phyloP scores from a whole-genome alignment of 208 protist species.

The Trypanosomatidae sp. region DNA sequence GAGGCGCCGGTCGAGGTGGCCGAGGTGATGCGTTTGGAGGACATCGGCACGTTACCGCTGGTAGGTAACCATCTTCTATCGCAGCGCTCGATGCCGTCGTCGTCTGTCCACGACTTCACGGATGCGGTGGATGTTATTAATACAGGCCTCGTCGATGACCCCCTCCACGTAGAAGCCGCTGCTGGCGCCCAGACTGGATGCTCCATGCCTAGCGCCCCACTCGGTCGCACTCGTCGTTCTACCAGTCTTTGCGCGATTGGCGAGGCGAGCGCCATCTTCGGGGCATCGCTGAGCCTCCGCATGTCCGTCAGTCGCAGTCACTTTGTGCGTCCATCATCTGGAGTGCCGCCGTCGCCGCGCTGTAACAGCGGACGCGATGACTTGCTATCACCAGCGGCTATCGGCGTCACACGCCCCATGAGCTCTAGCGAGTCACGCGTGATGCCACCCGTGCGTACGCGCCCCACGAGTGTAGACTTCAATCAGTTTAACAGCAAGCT shows the following conservation, averaged over 20 bases:
- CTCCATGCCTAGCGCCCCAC: not conserved
- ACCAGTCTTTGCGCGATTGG: slow-evolving; percentile 19
- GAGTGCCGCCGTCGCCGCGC: slow-evolving; percentile 31
- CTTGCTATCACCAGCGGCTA: slow-evolving; percentile 20
- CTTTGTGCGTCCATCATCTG: slow-evolving; percentile 40
- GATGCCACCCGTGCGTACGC: slow-evolving; percentile 26
- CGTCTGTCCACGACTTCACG: not conserved
- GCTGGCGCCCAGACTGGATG: slow-evolving; percentile 1
- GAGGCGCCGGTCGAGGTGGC: slow-evolving; percentile 17
- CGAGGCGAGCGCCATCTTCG: slow-evolving; percentile 27
- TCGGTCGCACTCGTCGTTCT: slow-evolving; percentile 20
- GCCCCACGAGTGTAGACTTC: slow-evolving; percentile 71
- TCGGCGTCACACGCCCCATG: slow-evolving; percentile 17
- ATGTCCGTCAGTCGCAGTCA: slow-evolving; percentile 47
- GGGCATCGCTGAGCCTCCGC: slow-evolving; percentile 20
- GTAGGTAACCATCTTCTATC: not conserved
- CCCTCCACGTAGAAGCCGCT: not conserved
- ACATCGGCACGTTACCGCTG: slow-evolving; percentile 8
- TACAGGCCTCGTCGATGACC: not conserved
- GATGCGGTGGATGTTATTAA: slow-evolving; percentile 7
- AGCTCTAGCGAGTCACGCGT: slow-evolving; percentile 38
- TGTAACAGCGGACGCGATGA: slow-evolving; percentile 23
- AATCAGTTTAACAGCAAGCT: slow-evolving; percentile 67
- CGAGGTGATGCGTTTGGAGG: slow-evolving; percentile 25
- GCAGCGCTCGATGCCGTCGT: slow-evolving; percentile 6